These are phyloP conservation scores for Salix koriyanagi DNA, from an alignment of 345 rosid species.

Conservation along the genomic window DNA sequence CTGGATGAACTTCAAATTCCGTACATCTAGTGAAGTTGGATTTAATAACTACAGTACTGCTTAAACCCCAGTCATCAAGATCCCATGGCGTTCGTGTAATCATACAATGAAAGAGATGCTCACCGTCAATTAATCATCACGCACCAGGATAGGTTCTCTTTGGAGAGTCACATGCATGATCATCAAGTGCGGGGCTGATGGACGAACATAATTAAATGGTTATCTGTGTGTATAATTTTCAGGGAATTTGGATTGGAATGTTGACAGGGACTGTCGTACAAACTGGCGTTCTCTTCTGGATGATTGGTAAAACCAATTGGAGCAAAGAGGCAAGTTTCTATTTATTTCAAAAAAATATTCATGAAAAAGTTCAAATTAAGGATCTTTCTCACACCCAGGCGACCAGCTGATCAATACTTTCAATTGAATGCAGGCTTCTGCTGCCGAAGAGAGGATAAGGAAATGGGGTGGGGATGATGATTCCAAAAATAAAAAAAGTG, in stretches of 20 bases:
- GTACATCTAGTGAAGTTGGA: no score
- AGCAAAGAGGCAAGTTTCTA: constrained; percentile 42
- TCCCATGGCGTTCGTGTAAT: no score
- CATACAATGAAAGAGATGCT: no score
- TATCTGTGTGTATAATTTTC: background rate
- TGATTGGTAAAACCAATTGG: constrained; percentile 72
- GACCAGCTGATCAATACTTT: no score
- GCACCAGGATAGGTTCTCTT: no score
- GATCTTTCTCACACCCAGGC: background rate
- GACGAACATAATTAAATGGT: no score
- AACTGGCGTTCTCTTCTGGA: constrained; percentile 44
- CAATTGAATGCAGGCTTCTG: constrained; percentile 6
- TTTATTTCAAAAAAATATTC: background rate
- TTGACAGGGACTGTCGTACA: constrained; percentile 57
- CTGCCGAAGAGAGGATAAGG: constrained; percentile 6
- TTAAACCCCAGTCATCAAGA: no score
- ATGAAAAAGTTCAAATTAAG: background rate
- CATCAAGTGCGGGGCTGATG: no score
- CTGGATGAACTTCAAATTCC: no score
- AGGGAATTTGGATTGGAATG: constrained; percentile 88
- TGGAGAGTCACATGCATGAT: no score
- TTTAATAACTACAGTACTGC: no score
- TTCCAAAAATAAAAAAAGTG: background rate
- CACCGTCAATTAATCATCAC: no score
- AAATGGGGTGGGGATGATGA: constrained; percentile 8